Conservation (phyloP, 306 rosid species). For the Hippophae rhamnoides region DNA sequence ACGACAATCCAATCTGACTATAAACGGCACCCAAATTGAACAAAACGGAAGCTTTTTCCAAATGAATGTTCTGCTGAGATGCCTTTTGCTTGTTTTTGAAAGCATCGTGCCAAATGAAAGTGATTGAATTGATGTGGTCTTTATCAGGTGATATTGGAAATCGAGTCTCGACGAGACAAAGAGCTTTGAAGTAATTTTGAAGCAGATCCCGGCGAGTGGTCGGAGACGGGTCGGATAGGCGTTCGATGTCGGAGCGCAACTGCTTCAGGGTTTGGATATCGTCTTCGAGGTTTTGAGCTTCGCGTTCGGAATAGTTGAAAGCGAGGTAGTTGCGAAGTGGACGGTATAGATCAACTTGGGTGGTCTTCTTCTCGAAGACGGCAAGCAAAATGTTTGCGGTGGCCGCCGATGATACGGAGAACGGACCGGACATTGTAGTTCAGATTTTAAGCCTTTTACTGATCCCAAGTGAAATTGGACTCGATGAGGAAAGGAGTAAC, state of each 20-base stretch:
- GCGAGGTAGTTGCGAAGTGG: slow-evolving; percentile 85
- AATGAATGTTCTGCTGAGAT: slow-evolving; percentile 86
- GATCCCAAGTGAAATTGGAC: too few species aligned
- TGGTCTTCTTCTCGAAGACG: slow-evolving; percentile 83
- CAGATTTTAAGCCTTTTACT: too few species aligned
- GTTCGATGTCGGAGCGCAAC: slow-evolving; percentile 72
- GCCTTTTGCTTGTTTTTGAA: slow-evolving; percentile 80
- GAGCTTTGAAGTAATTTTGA: slow-evolving; percentile 61
- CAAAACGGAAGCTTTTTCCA: slow-evolving; percentile 79
- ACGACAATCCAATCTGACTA: slow-evolving; percentile 80
- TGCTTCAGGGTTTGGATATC: slow-evolving; percentile 88
- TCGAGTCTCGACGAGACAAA: slow-evolving; percentile 87
- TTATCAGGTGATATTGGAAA: slow-evolving; percentile 85
- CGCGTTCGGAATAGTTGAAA: slow-evolving; percentile 88
- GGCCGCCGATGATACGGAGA: slow-evolving; percentile 19
- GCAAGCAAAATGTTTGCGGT: slow-evolving; percentile 76
- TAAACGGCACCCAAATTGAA: slow-evolving; percentile 85
- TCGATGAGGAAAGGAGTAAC: too few species aligned
- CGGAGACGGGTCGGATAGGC: slow-evolving; percentile 76
- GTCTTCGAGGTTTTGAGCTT: slow-evolving; percentile 86
- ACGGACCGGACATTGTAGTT: slow-evolving; percentile 40
- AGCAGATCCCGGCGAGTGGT: slow-evolving; percentile 82
- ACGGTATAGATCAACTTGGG: slow-evolving; percentile 56
- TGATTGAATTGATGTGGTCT: slow-evolving; percentile 67
- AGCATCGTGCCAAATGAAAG: slow-evolving; percentile 85